These are phyloP conservation scores for Capronia epimyces DNA, from an alignment of 2,329 filamentous ascomycete genomes.

Conservation along the genomic window DNA sequence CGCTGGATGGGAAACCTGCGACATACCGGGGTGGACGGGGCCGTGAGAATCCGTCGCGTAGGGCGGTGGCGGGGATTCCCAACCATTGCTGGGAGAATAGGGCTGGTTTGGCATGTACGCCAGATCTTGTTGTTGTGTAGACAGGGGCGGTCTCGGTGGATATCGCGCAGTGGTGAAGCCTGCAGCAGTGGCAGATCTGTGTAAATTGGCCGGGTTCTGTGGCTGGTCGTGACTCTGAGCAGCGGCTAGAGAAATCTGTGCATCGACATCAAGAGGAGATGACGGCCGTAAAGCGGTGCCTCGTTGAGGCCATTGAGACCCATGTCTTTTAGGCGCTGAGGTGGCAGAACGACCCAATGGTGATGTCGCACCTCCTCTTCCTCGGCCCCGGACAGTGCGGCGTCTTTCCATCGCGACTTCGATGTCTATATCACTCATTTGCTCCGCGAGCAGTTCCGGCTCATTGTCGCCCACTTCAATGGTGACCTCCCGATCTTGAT, in stretches of 20 bases:
- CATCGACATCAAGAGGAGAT: conserved; percentile 30
- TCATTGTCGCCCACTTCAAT: conserved; percentile 69
- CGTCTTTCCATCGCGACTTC: conserved; percentile 74
- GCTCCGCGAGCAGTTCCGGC: conserved; percentile 66
- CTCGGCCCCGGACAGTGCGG: conserved; percentile 47
- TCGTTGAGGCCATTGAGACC: conserved; percentile 8
- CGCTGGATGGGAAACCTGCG: conserved; percentile 10
- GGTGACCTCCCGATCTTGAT: conserved; percentile 53
- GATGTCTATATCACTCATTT: conserved; percentile 65
- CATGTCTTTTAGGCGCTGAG: conserved; percentile 25
- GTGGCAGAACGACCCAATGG: conserved; percentile 40
- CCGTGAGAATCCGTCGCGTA: conserved; percentile 14
- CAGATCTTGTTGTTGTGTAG: conserved; percentile 15
- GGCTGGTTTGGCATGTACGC: conserved; percentile 7
- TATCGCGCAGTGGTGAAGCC: conserved; percentile 63
- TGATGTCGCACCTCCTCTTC: conserved; percentile 14
- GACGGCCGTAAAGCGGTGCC: conserved; percentile 23
- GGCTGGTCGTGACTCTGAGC: conserved; percentile 1
- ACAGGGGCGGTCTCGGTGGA: conserved; percentile 43
- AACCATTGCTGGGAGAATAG: conserved; percentile 16
- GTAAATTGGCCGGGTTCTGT: conserved; percentile 16
- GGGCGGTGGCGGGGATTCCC: conserved; percentile 28
- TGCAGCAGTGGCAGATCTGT: conserved; percentile 49
- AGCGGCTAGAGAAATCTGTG: conserved; percentile 33
- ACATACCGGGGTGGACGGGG: conserved; percentile 1